Evolutionary conservation across 345 rosid genomes (phyloP).

Genomic region (Angophora floribunda): DNA sequence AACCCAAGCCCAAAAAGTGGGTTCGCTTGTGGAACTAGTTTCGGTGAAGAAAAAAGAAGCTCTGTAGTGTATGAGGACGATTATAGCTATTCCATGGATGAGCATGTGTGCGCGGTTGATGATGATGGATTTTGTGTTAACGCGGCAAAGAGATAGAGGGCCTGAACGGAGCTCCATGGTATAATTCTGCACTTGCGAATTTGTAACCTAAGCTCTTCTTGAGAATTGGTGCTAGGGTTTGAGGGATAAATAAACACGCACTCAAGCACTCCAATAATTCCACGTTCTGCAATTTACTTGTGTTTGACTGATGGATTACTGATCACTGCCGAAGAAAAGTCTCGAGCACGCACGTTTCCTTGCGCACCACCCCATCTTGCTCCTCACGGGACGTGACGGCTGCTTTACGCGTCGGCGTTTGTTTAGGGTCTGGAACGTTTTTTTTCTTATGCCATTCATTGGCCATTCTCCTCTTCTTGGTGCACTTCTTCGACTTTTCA

Average conservation of each 20-base stretch:
- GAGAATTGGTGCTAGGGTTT: background rate
- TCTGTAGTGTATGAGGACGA: constrained; percentile 17
- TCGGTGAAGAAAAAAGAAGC: constrained; percentile 10
- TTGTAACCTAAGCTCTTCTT: background rate
- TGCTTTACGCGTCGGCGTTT: background rate
- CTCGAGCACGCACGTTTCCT: background rate
- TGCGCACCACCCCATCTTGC: background rate
- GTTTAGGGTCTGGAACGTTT: background rate
- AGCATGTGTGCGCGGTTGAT: constrained; percentile 10
- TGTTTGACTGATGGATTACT: background rate
- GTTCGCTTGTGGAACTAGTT: background rate
- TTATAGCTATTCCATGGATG: constrained; percentile 17
- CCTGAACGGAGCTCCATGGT: background rate
- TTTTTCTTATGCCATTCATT: background rate
- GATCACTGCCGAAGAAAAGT: background rate
- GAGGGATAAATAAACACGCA: background rate
- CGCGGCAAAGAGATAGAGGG: constrained; percentile 12
- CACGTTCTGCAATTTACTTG: background rate
- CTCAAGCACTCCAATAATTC: background rate
- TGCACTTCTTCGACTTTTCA: background rate
- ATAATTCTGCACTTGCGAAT: background rate
- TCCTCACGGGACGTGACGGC: background rate
- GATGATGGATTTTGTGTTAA: constrained; percentile 3
- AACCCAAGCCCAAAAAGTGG: constrained; percentile 2
- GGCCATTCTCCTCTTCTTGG: background rate